Base-by-base conservation (phyloP, 768 basidiomycete genomes). In the Boletus edulis region DNA sequence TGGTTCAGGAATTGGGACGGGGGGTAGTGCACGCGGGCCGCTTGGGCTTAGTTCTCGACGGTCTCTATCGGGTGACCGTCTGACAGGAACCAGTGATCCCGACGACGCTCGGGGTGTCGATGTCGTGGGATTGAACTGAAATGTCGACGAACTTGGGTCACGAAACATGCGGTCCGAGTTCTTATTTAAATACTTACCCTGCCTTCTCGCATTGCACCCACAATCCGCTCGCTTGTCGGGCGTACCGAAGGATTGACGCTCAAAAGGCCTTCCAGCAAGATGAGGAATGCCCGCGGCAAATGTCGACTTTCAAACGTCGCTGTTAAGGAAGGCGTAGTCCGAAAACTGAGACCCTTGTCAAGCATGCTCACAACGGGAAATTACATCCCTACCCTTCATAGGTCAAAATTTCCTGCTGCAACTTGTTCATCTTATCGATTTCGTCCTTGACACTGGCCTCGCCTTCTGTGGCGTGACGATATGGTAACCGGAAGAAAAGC, bases 401-500 rank as follows among this genome's bases (percentile, higher is more conserved):
- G 4, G 68, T 62, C 54, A 81, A 55, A 11, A 97, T 88, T 65
- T 94, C 91, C 46, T 75, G 76, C 62, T 91, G 87, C 37, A 98
- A 72, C 43, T 73, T 74, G 39, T 83, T 79, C 74, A 90, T 78
- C 62, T 89, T 88, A 14, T 87, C 85, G 1, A 59, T 71, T 41
- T 86, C 86, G 12, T 79, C 78, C 46, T 67, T 65, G 3, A 74
- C 78, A 45, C 78, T 75, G 0, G 76, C 80, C 51, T 82, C 83
- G 1, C 81, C 82, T 39, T 79, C 80, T 2, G 84, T 75, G 1
- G 88, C 85, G 59, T 91, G 85, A 17, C 77, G 79, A 65, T 94
- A 98, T 0, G 96, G 95, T 18, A 96, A 72, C 34, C 83, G 82
- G 73, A 98, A 94, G 74, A 97, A 98, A 1, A 96, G 73, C 57